Base-by-base conservation (phyloP, 202 grass and related monocot species). In the Digitaria exilis region DNA sequence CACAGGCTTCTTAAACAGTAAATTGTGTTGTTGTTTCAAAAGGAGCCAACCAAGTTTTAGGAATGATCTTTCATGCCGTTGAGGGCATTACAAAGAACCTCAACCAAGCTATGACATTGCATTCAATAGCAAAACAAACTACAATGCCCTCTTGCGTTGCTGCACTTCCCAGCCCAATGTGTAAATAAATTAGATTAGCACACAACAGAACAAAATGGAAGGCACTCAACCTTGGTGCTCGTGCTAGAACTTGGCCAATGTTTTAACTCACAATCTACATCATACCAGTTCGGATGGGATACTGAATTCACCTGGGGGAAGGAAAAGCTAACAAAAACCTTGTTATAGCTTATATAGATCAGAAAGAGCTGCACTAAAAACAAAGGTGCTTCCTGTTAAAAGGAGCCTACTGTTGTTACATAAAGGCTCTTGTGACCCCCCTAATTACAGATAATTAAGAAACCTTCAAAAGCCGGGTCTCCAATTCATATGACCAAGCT, bases 401-500 rank as follows among this genome's bases (percentile, higher is more conserved):
- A 87, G 79, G 79, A 82, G 85, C 85, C 79, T 77, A 69, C 65
- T 87, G 51, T 75, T 81, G 79, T 81, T 87, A 87, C 85, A 87
- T 90, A 87, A 90, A 90, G 84, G 84, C 75, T 90, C 84, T 90
- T 87, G 84, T 87, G 80, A 84, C 84, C 88, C 82, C 81, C 88
- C 84, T 87, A 90, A 87, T 90, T 87, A 87, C 84, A 90, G 88
- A 90, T 87, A 84, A 90, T 90, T 87, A 84, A 90, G 45, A 79
- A 84, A 90, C 80, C 61, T 46, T 93, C 86, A 99, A 81, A 96
- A 99, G 91, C 88, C 89, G 19, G 84, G 75, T 58, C 85, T 94
- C 96, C 96, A 99, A 63, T 91, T 91, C 34, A 97, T 80, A 83
- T 95, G 96, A 61, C 93, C 83, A 42, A 99, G 75, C 81, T 85